Percentiles rank a stretch among this genome's conserved stretches.
phyloP scores from a whole-genome alignment of 805 yeast species.

The Grigorovia yakushimaensis region DNA sequence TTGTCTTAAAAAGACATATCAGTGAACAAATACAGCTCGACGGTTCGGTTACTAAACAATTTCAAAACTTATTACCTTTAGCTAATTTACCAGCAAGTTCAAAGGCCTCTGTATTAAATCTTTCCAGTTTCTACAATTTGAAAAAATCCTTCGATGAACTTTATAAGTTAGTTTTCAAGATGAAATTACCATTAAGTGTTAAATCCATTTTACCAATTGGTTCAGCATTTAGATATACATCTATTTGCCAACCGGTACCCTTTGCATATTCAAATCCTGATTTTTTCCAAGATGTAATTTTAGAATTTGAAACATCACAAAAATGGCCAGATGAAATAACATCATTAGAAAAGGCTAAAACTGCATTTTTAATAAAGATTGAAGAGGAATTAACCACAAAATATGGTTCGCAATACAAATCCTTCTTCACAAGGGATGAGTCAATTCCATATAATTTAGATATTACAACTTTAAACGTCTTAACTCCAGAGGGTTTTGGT shows the following conservation, averaged over 20 bases:
- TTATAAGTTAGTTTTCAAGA: conserved; percentile 39
- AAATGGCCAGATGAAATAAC: conserved; percentile 91
- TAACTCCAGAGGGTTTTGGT: conserved; percentile 86
- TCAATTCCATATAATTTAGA: conserved; percentile 56
- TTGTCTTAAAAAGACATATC: conserved; percentile 56
- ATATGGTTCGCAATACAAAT: conserved; percentile 45
- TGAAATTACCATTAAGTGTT: conserved; percentile 61
- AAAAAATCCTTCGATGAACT: conserved; percentile 50
- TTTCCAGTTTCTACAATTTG: conserved; percentile 34
- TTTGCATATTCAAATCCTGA: conserved; percentile 66
- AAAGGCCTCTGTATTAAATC: conserved; percentile 40
- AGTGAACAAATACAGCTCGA: conserved; percentile 29
- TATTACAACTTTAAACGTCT: conserved; percentile 48
- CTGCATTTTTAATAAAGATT: conserved; percentile 76
- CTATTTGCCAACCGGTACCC: conserved; percentile 73
- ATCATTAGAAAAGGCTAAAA: conserved; percentile 80
- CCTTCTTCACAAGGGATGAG: conserved; percentile 57
- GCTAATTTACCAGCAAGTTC: conserved; percentile 52
- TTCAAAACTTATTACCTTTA: conserved; percentile 45
- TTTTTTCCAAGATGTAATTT: conserved; percentile 67
- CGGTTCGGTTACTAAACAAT: conserved; percentile 31
- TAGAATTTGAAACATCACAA: conserved; percentile 83
- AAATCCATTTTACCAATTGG: conserved; percentile 68
- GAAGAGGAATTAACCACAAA: conserved; percentile 35
- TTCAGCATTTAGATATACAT: conserved; percentile 64